Conservation (phyloP, 176 grass and related monocot genomes). For the Leersia perrieri region DNA sequence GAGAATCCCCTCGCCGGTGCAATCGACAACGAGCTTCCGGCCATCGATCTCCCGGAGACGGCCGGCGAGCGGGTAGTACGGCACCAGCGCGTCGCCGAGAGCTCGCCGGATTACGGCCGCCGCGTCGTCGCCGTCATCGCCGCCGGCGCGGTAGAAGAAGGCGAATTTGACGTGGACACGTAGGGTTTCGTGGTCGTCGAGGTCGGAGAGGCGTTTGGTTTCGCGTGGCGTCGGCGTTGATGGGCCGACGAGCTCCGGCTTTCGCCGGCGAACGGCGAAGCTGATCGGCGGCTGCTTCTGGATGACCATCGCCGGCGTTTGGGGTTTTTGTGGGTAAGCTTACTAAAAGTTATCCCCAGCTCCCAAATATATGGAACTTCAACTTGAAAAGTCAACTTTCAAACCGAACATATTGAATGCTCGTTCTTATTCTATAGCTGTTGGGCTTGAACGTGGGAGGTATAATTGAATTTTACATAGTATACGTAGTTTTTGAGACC, state of each 20-base stretch:
- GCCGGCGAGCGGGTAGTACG: conserved; percentile 52
- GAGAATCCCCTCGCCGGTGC: conserved; percentile 40
- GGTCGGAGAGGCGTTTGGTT: conserved; percentile 54
- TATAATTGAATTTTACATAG: too few relatives aligned
- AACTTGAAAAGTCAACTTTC: too few relatives aligned
- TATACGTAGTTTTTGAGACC: too few relatives aligned
- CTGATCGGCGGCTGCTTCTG: too few relatives aligned
- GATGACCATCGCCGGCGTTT: neutral
- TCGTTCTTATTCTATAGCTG: too few relatives aligned
- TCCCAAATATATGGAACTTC: too few relatives aligned
- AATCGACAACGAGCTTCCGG: conserved; percentile 51
- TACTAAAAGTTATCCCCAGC: too few relatives aligned
- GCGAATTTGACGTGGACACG: neutral
- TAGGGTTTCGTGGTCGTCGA: conserved; percentile 54
- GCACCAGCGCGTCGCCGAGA: conserved; percentile 41
- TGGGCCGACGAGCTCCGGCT: conserved; percentile 33
- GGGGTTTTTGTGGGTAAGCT: too few relatives aligned
- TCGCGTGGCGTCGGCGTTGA: conserved; percentile 23
- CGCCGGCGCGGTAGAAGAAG: conserved; percentile 29
- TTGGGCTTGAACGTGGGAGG: too few relatives aligned
- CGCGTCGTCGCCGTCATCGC: conserved; percentile 14
- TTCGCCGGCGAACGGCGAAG: conserved; percentile 31
- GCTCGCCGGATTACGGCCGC: conserved; percentile 13
- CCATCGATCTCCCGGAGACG: conserved; percentile 35
- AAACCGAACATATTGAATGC: too few relatives aligned